Evolutionary conservation across 345 rosid species (phyloP).

Genomic region (Punica granatum): DNA sequence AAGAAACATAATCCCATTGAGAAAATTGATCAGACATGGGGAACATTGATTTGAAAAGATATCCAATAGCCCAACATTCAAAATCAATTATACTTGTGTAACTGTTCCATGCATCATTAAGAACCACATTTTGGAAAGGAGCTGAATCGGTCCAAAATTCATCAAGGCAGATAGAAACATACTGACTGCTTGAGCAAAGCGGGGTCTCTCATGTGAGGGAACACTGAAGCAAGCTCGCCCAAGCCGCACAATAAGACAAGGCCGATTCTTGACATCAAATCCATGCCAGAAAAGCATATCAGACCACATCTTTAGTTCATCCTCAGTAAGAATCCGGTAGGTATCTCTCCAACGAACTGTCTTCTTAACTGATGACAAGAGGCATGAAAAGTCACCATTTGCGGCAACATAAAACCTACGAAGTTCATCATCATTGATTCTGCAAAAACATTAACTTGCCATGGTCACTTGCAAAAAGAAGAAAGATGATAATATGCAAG

Average conservation of each 20-base stretch:
- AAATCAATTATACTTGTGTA: background rate
- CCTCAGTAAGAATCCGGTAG: constrained; percentile 60
- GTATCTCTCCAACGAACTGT: constrained; percentile 91
- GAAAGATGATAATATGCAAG: background rate
- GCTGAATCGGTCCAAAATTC: background rate
- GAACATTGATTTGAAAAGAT: background rate
- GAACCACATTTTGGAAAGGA: background rate
- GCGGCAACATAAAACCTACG: constrained; percentile 64
- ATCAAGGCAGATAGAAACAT: constrained; percentile 24
- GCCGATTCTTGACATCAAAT: constrained; percentile 59
- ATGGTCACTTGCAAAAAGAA: constrained; percentile 23
- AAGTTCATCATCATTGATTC: constrained; percentile 76
- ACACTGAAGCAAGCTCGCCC: constrained; percentile 66
- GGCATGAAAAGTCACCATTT: constrained; percentile 64
- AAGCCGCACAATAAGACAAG: constrained; percentile 83
- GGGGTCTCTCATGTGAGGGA: constrained; percentile 69
- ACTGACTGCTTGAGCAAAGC: constrained; percentile 87
- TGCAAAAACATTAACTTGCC: constrained; percentile 42
- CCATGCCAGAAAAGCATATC: constrained; percentile 94
- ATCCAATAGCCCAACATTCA: background rate
- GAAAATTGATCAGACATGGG: background rate
- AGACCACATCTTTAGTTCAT: constrained; percentile 82
- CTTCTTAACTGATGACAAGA: constrained; percentile 70
- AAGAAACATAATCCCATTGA: background rate
- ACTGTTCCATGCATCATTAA: background rate